These are phyloP conservation scores for Cairneyella variabilis DNA, from an alignment of 495 filamentous ascomycete species.

Conservation along the genomic window DNA sequence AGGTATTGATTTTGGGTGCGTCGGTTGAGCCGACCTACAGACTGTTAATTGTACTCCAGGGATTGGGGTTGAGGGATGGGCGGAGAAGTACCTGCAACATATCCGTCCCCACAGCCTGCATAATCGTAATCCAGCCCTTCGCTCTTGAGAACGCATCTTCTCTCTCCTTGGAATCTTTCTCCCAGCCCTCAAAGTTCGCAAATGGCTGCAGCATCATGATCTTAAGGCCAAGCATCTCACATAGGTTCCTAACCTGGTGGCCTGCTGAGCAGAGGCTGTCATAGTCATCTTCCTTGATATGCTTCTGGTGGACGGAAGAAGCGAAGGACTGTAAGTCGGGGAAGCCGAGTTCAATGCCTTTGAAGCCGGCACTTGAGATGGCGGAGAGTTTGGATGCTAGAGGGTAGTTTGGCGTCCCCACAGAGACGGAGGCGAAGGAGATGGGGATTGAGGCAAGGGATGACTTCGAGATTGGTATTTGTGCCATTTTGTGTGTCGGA, in stretches of 20 bases:
- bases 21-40: constrained; percentile 66
- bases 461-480: constrained; percentile 1
- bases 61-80: constrained; percentile 44
- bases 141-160: constrained; percentile 64
- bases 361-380: constrained; percentile 62
- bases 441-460: constrained; percentile 45
- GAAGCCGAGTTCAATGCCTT: constrained; percentile 70
- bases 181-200: constrained; percentile 77
- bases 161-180: constrained; percentile 48
- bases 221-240: constrained; percentile 45
- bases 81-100: constrained; percentile 71
- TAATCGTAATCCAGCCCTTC: constrained; percentile 67
- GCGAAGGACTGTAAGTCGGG: constrained; percentile 70
- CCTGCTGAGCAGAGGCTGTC: constrained; percentile 47
- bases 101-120: constrained; percentile 66
- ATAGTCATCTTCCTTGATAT: constrained; percentile 53
- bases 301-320: constrained; percentile 40
- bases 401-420: constrained; percentile 40
- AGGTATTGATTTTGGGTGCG: constrained; percentile 45
- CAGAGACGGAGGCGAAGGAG: constrained; percentile 63
- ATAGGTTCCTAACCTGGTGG: constrained; percentile 47
- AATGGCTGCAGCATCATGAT: constrained; percentile 80
- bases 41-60: constrained; percentile 10
- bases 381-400: constrained; percentile 64
- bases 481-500: background rate